Conservation (phyloP, 1,139 yeast species). For the Saccharomyces hybrid region DNA sequence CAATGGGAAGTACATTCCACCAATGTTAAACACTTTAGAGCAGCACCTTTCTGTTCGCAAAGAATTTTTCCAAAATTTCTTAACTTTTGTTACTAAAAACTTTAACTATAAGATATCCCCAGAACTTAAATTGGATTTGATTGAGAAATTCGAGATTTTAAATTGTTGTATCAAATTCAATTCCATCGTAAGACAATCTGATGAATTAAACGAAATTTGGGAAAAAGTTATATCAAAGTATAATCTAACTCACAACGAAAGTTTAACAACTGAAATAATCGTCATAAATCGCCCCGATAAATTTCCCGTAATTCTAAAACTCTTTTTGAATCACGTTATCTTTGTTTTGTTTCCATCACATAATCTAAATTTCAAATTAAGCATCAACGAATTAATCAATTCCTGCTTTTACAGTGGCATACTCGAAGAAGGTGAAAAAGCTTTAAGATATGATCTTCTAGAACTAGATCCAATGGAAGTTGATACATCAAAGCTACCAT, state of each 20-base stretch:
- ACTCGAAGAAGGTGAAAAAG: slow-evolving; percentile 39
- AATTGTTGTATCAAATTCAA: slow-evolving; percentile 45
- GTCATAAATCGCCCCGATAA: slow-evolving; percentile 30
- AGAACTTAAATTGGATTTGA: slow-evolving; percentile 21
- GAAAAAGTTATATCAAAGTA: slow-evolving; percentile 12
- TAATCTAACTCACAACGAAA: slow-evolving; percentile 4
- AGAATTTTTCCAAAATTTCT: slow-evolving; percentile 37
- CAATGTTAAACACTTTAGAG: slow-evolving; percentile 37
- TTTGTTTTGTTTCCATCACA: slow-evolving; percentile 11
- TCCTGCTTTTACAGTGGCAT: slow-evolving; percentile 38
- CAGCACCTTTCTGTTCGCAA: slow-evolving; percentile 41
- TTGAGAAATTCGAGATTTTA: slow-evolving; percentile 43
- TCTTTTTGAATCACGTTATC: slow-evolving; percentile 31
- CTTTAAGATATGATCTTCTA: slow-evolving; percentile 31
- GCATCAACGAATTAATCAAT: slow-evolving; percentile 34
- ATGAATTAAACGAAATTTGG: slow-evolving; percentile 18
- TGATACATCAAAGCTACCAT: slow-evolving; percentile 28
- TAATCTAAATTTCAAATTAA: slow-evolving; percentile 27
- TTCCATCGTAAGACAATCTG: slow-evolving; percentile 15
- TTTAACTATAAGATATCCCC: slow-evolving; percentile 37
- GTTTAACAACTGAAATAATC: slow-evolving; percentile 11
- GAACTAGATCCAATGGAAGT: slow-evolving; percentile 23
- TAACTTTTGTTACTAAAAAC: slow-evolving; percentile 41
- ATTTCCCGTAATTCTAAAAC: slow-evolving; percentile 36
- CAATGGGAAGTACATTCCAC: slow-evolving; percentile 40